Conservation (phyloP, 371 early-diverging fungal species). For the Mucor saturninus region DNA sequence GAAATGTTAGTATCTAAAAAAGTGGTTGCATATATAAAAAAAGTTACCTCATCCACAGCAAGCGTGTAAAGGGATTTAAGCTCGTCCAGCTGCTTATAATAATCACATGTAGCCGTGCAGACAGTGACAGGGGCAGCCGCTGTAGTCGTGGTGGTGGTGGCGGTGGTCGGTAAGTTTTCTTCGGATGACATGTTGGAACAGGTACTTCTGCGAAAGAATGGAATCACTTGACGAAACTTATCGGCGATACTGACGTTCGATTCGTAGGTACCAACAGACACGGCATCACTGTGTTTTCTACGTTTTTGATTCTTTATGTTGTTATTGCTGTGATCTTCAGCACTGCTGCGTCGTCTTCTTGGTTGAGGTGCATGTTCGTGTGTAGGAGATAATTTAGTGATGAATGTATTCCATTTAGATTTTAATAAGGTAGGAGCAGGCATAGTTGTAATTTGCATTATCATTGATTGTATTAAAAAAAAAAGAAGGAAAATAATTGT, state of each 20-base stretch:
- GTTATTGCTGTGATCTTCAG: not conserved
- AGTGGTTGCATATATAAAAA: not conserved
- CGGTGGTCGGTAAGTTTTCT: not conserved
- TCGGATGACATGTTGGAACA: conserved; percentile 6
- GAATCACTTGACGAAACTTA: conserved; percentile 26
- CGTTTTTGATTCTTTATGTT: not conserved
- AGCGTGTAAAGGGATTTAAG: conserved; percentile 21
- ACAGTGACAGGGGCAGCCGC: not conserved
- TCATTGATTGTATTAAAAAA: conserved; percentile 5
- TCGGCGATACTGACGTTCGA: conserved; percentile 17
- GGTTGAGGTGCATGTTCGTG: not conserved
- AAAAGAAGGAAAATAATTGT: not conserved
- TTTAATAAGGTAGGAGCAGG: conserved; percentile 19
- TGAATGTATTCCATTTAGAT: conserved; percentile 27
- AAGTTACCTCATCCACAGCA: conserved; percentile 33
- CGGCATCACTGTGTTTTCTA: conserved; percentile 27
- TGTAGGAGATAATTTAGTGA: conserved; percentile 11
- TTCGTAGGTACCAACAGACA: conserved; percentile 29
- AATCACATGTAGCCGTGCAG: conserved; percentile 1
- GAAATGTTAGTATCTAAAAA: not conserved
- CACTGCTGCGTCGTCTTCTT: conserved; percentile 3
- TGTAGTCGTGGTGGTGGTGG: not conserved
- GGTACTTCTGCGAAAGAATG: conserved; percentile 20
- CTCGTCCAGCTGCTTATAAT: conserved; percentile 11
- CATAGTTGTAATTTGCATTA: conserved; percentile 24